A percentile compares a stretch with the other conserved stretches of the same genome.
Conservation (phyloP, 176 grass and related monocot species). For the Thalia dealbata region DNA sequence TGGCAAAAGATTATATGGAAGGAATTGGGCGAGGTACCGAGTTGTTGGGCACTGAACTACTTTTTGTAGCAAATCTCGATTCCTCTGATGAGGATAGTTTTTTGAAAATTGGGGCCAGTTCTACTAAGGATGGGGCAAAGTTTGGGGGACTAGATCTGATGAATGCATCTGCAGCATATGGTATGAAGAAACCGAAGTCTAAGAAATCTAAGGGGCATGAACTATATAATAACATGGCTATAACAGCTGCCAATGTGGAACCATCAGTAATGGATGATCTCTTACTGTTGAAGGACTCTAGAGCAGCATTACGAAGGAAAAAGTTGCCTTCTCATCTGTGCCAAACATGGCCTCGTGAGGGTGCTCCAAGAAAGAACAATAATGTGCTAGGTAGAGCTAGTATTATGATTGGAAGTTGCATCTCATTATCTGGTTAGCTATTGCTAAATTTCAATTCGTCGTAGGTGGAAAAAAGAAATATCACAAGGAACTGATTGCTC, state of each 20-base stretch:
- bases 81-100: conserved; percentile 51
- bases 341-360: conserved; percentile 57
- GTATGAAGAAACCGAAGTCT: conserved; percentile 55
- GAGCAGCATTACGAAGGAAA: conserved; percentile 27
- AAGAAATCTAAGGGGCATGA: conserved; percentile 25
- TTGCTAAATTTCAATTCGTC: conserved; percentile 13
- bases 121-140: conserved; percentile 20
- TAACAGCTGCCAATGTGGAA: conserved; percentile 21
- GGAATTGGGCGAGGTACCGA: conserved; percentile 51
- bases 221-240: conserved; percentile 3
- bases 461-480: conserved; percentile 88
- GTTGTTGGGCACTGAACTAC: conserved; percentile 37
- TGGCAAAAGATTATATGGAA: conserved; percentile 72
- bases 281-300: conserved; percentile 46
- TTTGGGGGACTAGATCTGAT: conserved; percentile 56
- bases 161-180: conserved; percentile 54
- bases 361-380: conserved; percentile 35
- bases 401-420: neutral
- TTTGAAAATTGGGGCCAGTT: conserved; percentile 10
- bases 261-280: conserved; percentile 44
- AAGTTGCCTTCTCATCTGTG: conserved; percentile 55
- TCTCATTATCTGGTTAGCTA: neutral
- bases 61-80: conserved; percentile 36
- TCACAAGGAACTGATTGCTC: conserved; percentile 68
- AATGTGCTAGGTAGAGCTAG: conserved; percentile 35